Base-by-base conservation (phyloP, 768 basidiomycete species). In the Auricularia cornea region DNA sequence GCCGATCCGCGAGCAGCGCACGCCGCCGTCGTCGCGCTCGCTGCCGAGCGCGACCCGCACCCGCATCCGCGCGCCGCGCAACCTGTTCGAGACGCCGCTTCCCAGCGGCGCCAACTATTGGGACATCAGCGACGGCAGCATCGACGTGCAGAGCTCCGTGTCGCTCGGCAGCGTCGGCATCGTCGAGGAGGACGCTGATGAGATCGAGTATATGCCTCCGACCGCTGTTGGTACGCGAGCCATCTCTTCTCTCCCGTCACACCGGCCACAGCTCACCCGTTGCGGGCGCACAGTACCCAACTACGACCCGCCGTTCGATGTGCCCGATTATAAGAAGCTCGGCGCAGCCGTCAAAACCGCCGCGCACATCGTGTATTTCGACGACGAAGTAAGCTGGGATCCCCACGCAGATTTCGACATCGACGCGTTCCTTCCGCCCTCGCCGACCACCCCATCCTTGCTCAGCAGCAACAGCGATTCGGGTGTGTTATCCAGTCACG, bases 101-200 rank as follows among this genome's bases (percentile, higher is more conserved):
- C 85, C 84, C 23, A 77, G 74, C 11, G 54, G 89, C 87, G 10
- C 8, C 2, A 79, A 84, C 66, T 83, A 87, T 63, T 93, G 90
- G 90, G 89, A 93, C 67, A 81, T 89, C 35, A 85, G 83, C 67
- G 88, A 90, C 56, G 75, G 74, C 16, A 79, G 79, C 38, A 71
- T 80, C 11, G 75, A 76, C 35, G 67, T 75, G 28, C 69, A 69
- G 16, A 52, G 70, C 68, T 28, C 68, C 72, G 48, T 66, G 69
- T 0, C 65, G 68, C 0, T 66, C 68, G 62, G 61, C 16, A n/a
- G 67, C 65, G 35, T 63, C 23, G 3, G 64, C 64, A 57, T 31
- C 26, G 44, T 48, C 35, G 62, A 61, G 32, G 75, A 78, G 41
- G 76, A 76, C 52, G 72, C 71, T 44, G 79, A 78, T 62, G 83